Evolutionary conservation across 169 alveolate species (phyloP).

Genomic region (Plasmodium berghei): DNA sequence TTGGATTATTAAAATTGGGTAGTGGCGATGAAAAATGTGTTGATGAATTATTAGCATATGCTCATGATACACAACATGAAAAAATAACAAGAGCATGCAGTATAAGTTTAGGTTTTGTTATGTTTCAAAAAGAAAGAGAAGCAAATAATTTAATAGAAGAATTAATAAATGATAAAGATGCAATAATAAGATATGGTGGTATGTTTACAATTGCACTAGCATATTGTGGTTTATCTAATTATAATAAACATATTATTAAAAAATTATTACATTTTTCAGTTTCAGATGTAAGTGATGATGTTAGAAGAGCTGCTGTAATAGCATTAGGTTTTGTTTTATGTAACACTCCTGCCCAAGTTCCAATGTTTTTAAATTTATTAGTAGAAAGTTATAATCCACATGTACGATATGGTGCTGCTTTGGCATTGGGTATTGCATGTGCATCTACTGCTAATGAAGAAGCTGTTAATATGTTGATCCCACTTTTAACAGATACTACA

Average conservation of each 20-base stretch:
- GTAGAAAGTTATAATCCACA: conserved; percentile 98
- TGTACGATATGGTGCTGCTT: conserved; percentile 98
- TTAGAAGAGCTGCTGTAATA: conserved; percentile 99
- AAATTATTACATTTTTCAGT: conserved; percentile 96
- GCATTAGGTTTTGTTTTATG: conserved; percentile 94
- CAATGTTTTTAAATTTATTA: conserved; percentile 92
- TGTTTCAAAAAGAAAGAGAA: conserved; percentile 94
- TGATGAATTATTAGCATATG: conserved; percentile 93
- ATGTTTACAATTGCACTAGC: conserved; percentile 98
- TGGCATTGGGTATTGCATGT: conserved; percentile 98
- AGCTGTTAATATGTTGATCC: conserved; percentile 93
- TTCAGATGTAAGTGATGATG: conserved; percentile 98
- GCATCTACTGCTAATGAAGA: conserved; percentile 95
- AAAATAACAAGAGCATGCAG: conserved; percentile 97
- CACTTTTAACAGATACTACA: conserved; percentile 94
- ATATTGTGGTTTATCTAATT: conserved; percentile 92
- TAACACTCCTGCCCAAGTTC: conserved; percentile 90
- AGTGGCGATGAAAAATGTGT: conserved; percentile 91
- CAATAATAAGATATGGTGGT: conserved; percentile 98
- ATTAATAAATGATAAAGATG: conserved; percentile 93
- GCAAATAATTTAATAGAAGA: conserved; percentile 94
- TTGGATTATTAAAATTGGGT: conserved; percentile 95
- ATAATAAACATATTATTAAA: conserved; percentile 89
- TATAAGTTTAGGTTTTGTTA: conserved; percentile 94
- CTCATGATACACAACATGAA: conserved; percentile 98